Base-by-base conservation (phyloP, 1,139 yeast species). In the Debaryomyces psychrophilus region DNA sequence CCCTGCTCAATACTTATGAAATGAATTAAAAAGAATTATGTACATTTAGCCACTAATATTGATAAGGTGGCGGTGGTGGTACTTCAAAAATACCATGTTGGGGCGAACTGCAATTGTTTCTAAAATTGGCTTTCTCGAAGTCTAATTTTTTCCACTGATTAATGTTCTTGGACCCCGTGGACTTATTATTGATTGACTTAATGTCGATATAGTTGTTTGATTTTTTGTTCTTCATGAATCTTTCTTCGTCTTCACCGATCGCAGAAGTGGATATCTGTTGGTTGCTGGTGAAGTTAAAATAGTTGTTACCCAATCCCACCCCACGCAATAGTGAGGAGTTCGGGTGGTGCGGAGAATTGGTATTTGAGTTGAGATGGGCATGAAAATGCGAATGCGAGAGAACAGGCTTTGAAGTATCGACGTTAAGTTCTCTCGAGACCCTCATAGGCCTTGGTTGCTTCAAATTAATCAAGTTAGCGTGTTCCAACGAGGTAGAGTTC, bases 231-330 rank as follows among this genome's bases (percentile, higher is more conserved):
- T 48, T 44, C 38, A 48, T 38, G 27, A 49, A 50, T 17, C 45
- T 49, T 11, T 47, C 51, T 39, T 51, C 44, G 20, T 54, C 54
- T 8, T 51, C 44, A 34, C 55, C 52, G 33, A 61, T 56, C 8
- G 65, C 69, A 31, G 64, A 65, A 33, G 60, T 60, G 41, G 57
- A 52, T n/a, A 60, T 49, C 8, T 59, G 61, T 34, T 53, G 59
- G 26, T 54, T 58, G 41, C 55, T 57, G 41, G 68, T 58, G 44
- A 69, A 66, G 47, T 66, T 64, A 56, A 69, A 69, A 50, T 65
- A 68, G 44, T 65, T 61, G 46, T 64, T 69, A 5, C 76, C 75
- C 41, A 71, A 59, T 1, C 76, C 77, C 12, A 69, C 67, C n/a
- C 69, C 67, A 43, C 61, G 55, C 37, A 65, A 52, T 7, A 64